Evolutionary conservation across 345 rosid species (phyloP), one percentile per base, ranked within the genome.

Genomic region (Pseudoturritis turrita): DNA sequence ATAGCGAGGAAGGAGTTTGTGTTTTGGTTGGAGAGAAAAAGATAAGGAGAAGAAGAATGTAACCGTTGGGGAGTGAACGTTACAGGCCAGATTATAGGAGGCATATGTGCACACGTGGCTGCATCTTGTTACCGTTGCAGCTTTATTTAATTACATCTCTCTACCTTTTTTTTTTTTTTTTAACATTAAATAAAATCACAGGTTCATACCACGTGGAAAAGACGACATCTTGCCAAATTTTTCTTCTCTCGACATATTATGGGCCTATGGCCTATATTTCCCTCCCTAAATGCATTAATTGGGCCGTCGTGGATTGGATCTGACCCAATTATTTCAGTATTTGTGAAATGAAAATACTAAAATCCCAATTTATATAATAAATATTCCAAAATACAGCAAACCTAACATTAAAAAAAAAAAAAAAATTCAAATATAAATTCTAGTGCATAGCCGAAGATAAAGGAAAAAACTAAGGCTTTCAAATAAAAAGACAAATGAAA

Each of bases 51-150:
- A 36, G 41, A 44, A 62, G 70, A 62, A 53, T 50, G 81, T 79
- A 79, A 83, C 85, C 85, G 85, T 83, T 58, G 26, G 65, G 26
- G 65, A 40, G 39, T 47, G 44, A 68, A 68, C 78, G 78, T 75
- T 75, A 68, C 75, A 62, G 12, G 54, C 53, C 52, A 19, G 37
- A 33, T n/a, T n/a, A n/a, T 33, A 33, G 9, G 11, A 2, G 37
- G 10, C 8, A 1, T 8, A 33, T 33, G 10, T 61, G 58, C 13
- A 39, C 65, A 53, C 49, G 57, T 71, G 77, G 57, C 70, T 62
- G 15, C 65, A 39, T 60, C 70, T 77, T 72, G 68, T 77, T 65
- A 77, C 80, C 80, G 80, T 77, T 77, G 77, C 73, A 66, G 52
- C 68, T 77, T 77, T 77, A 55, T 63, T 75, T 28, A 26, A 12